A percentile compares a stretch with the other conserved stretches of the same genome.
Evolutionary conservation across 129 eudicot species (phyloP).

Genomic region (Sambucus nigra): DNA sequence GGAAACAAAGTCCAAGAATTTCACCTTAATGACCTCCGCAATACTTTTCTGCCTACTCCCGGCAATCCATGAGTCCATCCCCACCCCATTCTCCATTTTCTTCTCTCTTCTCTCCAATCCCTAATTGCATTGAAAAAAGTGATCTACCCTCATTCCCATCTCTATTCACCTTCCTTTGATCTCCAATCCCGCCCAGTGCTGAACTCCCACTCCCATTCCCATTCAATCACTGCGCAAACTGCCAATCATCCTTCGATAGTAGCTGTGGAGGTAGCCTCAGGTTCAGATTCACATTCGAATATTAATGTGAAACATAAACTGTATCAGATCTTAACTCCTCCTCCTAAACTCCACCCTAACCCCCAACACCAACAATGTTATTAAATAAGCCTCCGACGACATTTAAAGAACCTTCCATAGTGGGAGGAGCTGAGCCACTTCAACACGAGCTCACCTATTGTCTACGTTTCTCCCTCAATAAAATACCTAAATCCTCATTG

Average conservation of each 20-base stretch:
- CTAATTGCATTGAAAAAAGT: constrained; percentile 17
- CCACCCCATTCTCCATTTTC: constrained; percentile 55
- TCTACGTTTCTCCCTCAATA: constrained; percentile 48
- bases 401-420: constrained; percentile 68
- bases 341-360: no score
- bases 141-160: constrained; percentile 20
- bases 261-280: constrained; percentile 92
- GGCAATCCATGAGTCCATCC: constrained; percentile 72
- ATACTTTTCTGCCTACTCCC: constrained; percentile 77
- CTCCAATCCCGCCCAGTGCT: constrained; percentile 46
- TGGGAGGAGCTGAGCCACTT: constrained; percentile 93
- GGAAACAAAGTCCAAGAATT: not conserved
- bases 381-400: constrained; percentile 58
- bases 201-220: constrained; percentile 21
- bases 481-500: constrained; percentile 42
- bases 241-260: constrained; percentile 86
- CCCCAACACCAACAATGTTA: constrained; percentile 25
- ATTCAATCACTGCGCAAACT: constrained; percentile 41
- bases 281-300: constrained; percentile 72
- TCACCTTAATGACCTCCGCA: constrained; percentile 85
- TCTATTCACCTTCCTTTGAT: constrained; percentile 46
- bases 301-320: constrained; percentile 58
- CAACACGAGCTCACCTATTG: constrained; percentile 43
- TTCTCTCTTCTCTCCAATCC: no score
- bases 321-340: constrained; percentile 97